Conservation (phyloP, 257 asterid genomes). For the Vinca minor region DNA sequence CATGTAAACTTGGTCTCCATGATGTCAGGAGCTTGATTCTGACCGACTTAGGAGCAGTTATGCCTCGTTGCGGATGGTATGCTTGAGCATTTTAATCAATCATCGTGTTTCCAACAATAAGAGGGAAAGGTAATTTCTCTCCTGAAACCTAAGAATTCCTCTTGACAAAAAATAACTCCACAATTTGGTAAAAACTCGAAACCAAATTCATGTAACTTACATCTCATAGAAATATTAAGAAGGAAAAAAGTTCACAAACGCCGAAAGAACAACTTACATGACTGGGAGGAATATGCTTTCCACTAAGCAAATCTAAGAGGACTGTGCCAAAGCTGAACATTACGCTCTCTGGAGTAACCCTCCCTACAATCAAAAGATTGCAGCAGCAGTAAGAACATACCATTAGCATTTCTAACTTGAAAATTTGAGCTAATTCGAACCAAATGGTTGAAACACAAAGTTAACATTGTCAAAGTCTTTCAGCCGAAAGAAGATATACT, state of each 20-base stretch:
- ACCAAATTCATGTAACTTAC: background rate
- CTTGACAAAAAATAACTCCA: background rate
- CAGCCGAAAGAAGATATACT: background rate
- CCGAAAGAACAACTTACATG: slow-evolving; percentile 40
- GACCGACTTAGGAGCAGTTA: no score
- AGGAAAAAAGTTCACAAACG: background rate
- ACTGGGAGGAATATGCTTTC: slow-evolving; percentile 91
- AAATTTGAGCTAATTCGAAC: background rate
- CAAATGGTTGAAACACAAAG: background rate
- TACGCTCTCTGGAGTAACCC: slow-evolving; percentile 93
- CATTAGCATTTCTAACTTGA: no score
- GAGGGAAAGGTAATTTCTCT: background rate
- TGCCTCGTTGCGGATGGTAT: no score
- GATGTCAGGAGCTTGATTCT: background rate
- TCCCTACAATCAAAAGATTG: slow-evolving; percentile 37
- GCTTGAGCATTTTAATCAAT: background rate
- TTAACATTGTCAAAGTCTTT: background rate
- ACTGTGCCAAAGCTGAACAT: slow-evolving; percentile 88
- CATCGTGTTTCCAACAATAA: background rate
- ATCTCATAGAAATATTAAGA: background rate
- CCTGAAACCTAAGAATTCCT: background rate
- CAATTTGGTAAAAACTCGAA: background rate
- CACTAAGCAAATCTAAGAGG: slow-evolving; percentile 89
- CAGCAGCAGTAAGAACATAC: background rate
- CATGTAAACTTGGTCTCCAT: background rate